These are phyloP conservation scores for Plantago elongata DNA, from an alignment of 257 asterid species.

Conservation along the genomic window DNA sequence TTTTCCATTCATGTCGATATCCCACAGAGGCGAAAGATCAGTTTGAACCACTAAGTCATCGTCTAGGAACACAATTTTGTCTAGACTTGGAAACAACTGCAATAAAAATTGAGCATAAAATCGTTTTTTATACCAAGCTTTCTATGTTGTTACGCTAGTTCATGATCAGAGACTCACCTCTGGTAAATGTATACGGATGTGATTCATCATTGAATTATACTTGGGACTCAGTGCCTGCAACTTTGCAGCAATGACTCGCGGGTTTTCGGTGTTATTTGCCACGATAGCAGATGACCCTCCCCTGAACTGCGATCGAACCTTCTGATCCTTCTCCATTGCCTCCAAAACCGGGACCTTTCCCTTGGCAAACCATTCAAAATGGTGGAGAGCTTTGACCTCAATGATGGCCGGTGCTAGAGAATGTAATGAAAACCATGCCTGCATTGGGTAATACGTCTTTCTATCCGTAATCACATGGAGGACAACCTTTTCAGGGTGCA, in stretches of 20 bases:
- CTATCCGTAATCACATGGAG: slow-evolving; percentile 76
- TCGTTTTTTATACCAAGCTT: not conserved
- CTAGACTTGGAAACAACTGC: slow-evolving; percentile 87
- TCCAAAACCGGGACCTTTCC: slow-evolving; percentile 91
- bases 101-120: slow-evolving; percentile 11
- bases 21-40: slow-evolving; percentile 93
- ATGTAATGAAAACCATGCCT: slow-evolving; percentile 94
- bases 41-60: slow-evolving; percentile 91
- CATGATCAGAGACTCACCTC: slow-evolving; percentile 46
- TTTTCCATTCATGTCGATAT: slow-evolving; percentile 79
- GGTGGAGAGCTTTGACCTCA: slow-evolving; percentile 88
- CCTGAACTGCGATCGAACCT: slow-evolving; percentile 66
- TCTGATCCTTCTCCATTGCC: slow-evolving; percentile 97
- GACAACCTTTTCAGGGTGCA: slow-evolving; percentile 64
- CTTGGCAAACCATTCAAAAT: slow-evolving; percentile 90
- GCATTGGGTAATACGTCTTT: slow-evolving; percentile 90
- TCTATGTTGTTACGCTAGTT: not conserved
- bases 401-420: slow-evolving; percentile 66
- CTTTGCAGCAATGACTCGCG: slow-evolving; percentile 78
- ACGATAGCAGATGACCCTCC: slow-evolving; percentile 94
- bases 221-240: slow-evolving; percentile 95
- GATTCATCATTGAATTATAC: slow-evolving; percentile 86
- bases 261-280: slow-evolving; percentile 75
- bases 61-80: slow-evolving; percentile 81
- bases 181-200: slow-evolving; percentile 87